Evolutionary conservation across 1,139 yeast genomes (phyloP).

Genomic region (Debaryomyces robertsiae): DNA sequence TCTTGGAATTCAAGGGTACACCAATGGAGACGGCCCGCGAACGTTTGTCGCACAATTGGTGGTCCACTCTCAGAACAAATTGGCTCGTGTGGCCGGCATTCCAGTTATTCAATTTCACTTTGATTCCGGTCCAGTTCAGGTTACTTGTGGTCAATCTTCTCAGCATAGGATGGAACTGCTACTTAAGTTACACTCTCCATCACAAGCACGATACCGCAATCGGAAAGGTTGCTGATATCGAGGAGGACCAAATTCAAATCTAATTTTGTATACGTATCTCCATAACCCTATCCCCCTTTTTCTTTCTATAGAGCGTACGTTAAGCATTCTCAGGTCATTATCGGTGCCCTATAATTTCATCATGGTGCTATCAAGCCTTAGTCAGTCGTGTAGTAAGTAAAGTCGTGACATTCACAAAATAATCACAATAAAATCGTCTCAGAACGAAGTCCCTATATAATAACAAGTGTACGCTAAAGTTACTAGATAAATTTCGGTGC

Average conservation of each 20-base stretch:
- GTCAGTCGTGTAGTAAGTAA: conserved; percentile 10
- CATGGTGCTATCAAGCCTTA: background rate
- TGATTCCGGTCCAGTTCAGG: conserved; percentile 71
- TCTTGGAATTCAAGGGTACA: conserved; percentile 49
- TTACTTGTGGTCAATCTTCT: conserved; percentile 69
- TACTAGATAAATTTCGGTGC: conserved; percentile 2
- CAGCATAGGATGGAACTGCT: conserved; percentile 86
- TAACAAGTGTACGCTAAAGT: conserved; percentile 6
- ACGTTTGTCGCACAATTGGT: conserved; percentile 54
- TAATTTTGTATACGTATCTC: conserved; percentile 3
- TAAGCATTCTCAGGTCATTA: background rate
- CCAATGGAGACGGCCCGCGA: conserved; percentile 31
- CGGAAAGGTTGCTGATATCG: conserved; percentile 8
- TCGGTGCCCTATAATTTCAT: background rate
- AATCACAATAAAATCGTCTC: conserved; percentile 7
- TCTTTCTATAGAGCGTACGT: background rate
- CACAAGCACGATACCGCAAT: conserved; percentile 8
- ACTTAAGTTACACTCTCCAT: conserved; percentile 50
- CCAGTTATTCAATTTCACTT: conserved; percentile 69
- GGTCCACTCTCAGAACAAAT: conserved; percentile 64
- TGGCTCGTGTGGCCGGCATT: conserved; percentile 90
- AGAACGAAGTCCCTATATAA: conserved; percentile 7
- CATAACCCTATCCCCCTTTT: background rate
- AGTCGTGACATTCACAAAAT: conserved; percentile 9
- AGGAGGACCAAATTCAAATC: conserved; percentile 14